Evolutionary conservation across 768 basidiomycete genomes (phyloP), one percentile per base, ranked within the genome.

Genomic region (Botryobasidium botryosum): DNA sequence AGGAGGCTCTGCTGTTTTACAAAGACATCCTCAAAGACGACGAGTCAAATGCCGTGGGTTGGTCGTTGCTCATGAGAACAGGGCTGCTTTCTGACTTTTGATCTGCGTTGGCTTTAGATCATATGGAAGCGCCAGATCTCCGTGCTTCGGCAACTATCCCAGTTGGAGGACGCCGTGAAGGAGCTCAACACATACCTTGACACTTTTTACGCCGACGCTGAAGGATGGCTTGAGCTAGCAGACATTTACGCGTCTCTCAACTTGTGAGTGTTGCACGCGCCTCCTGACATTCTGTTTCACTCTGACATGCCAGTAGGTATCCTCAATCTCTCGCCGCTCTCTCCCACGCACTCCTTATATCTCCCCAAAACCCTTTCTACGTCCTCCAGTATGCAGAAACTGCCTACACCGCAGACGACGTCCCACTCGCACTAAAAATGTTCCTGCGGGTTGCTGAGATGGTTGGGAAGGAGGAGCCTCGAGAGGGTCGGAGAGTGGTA

Each of bases 331-430:
- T 88, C 1, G 73, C 84, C 57, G 69, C 85, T 0, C 66, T 90
- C 3, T 77, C 81, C 8, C 87, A 94, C 61, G 79, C 74, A 5
- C 68, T 91, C 35, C 66, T 88, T 25, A 70, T 94, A 25, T 71
- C 77, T 2, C 85, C 88, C 0, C 84, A 90, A 51, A 91, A 88
- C 54, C 80, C 84, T 0, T 82, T 86, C 55, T 77, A 81, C 31
- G 70, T 76, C 46, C 69, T 90, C n/a, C 79, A 79, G 51, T 78
- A 76, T 40, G 88, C 86, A 0, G 88, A 94, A 60, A 87, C 81
- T 6, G 85, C 84, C 0, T 88, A 83, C 56, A 83, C 84, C 0
- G 68, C 75, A 0, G 72, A 70, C 2, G 85, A 90, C 57, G 55
- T 84, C 18, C 71, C 79, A 0, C 65, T 87, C 6, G 75, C 87